Conservation (phyloP, 2,329 filamentous ascomycete genomes). For the Raffaelea arxii region DNA sequence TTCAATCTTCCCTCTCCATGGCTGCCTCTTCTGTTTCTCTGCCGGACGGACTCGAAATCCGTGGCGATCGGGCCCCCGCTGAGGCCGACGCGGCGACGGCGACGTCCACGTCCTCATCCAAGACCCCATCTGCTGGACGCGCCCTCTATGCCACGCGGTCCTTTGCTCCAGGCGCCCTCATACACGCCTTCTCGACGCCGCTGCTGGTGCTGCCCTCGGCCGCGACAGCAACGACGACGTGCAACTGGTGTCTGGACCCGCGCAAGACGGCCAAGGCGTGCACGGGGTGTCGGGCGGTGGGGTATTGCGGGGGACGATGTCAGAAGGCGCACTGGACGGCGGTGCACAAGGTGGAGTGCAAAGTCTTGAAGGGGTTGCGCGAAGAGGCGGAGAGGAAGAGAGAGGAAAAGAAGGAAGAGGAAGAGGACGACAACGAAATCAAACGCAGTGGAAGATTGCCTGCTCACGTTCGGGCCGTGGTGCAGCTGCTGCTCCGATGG, state of each 20-base stretch:
- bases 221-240: slow-evolving; percentile 29
- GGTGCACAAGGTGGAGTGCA: slow-evolving; percentile 46
- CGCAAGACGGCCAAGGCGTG: slow-evolving; percentile 26
- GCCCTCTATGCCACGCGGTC: slow-evolving; percentile 31
- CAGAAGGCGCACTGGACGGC: slow-evolving; percentile 44
- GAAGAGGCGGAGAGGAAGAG: slow-evolving; percentile 13
- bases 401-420: slow-evolving; percentile 9
- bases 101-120: background rate
- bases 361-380: slow-evolving; percentile 28
- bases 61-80: slow-evolving; percentile 8
- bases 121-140: slow-evolving; percentile 20
- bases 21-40: background rate
- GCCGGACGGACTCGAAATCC: slow-evolving; percentile 12
- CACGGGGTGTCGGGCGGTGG: slow-evolving; percentile 40
- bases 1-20: slow-evolving; percentile 3
- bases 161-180: slow-evolving; percentile 34
- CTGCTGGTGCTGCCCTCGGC: slow-evolving; percentile 38
- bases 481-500: slow-evolving; percentile 37
- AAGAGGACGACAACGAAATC: background rate
- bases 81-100: background rate
- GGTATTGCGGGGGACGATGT: slow-evolving; percentile 45
- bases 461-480: slow-evolving; percentile 43
- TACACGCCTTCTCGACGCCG: slow-evolving; percentile 34
- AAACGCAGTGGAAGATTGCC: slow-evolving; percentile 39
- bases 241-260: slow-evolving; percentile 37